Evolutionary conservation across 2,329 filamentous ascomycete species (phyloP).

Genomic region (Hansfordia pulvinata): DNA sequence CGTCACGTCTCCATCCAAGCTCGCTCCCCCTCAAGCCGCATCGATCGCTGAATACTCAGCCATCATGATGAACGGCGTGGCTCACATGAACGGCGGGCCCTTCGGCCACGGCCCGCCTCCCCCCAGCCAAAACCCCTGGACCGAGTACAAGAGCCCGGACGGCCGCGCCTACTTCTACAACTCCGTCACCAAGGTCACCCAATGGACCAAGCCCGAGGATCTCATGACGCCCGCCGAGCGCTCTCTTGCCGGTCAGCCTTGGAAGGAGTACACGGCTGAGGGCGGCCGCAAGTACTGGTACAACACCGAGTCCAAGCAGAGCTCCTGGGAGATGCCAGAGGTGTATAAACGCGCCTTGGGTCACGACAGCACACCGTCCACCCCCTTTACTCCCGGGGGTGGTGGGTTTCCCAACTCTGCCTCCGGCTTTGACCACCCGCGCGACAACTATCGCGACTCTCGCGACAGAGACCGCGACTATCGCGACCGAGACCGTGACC

Average conservation of each 20-base stretch:
- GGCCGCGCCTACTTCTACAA: conserved; percentile 91
- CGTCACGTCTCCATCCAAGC: too few relatives aligned
- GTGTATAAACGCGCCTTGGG: conserved; percentile 64
- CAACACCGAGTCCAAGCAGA: conserved; percentile 82
- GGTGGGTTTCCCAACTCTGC: too few relatives aligned
- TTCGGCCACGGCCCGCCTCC: conserved; percentile 33
- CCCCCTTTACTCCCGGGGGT: conserved; percentile 28
- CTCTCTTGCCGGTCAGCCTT: conserved; percentile 69
- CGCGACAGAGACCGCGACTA: conserved; percentile 4
- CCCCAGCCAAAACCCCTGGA: conserved; percentile 61
- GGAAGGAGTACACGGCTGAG: conserved; percentile 83
- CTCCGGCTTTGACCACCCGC: too few relatives aligned
- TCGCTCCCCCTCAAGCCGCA: too few relatives aligned
- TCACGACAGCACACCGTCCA: conserved; percentile 32
- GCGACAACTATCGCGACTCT: conserved; percentile 5
- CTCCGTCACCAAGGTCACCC: conserved; percentile 67
- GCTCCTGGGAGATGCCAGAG: conserved; percentile 89
- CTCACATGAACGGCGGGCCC: conserved; percentile 49
- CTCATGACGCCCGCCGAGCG: conserved; percentile 75
- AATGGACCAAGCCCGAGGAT: conserved; percentile 90
- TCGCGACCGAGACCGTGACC: conserved; percentile 20
- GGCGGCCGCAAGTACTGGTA: conserved; percentile 92
- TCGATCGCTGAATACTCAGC: neutral
- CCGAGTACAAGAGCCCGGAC: conserved; percentile 68
- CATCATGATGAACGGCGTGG: neutral